These are phyloP conservation scores for Tritrichomonas musculus DNA, from an alignment of 208 protist genomes.

Conservation along the genomic window DNA sequence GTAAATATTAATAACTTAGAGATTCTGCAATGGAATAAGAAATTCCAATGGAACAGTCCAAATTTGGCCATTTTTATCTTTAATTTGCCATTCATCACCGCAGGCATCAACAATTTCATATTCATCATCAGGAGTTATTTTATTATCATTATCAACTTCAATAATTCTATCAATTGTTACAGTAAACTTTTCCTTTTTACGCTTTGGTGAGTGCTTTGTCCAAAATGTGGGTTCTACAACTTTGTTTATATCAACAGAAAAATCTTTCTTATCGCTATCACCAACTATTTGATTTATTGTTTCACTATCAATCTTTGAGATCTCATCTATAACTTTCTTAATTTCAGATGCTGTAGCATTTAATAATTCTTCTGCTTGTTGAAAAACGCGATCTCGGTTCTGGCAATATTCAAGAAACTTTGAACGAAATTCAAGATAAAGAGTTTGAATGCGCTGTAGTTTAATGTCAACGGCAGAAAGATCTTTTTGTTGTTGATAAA, in stretches of 20 bases:
- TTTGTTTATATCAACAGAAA: background rate
- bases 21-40: background rate
- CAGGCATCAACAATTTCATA: background rate
- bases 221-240: background rate
- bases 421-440: background rate
- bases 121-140: background rate
- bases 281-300: no score
- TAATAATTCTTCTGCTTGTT: background rate
- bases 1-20: no score
- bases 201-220: background rate
- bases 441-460: background rate
- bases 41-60: background rate
- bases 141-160: background rate
- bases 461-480: background rate
- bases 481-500: background rate
- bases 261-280: background rate
- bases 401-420: background rate
- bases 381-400: background rate
- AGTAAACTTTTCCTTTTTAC: background rate
- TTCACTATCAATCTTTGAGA: background rate
- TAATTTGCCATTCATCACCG: background rate
- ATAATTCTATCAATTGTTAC: background rate
- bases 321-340: background rate
- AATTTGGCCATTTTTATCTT: background rate
- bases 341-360: background rate